A percentile compares a stretch with the other conserved stretches of the same genome.
These are phyloP conservation scores for Papiliotrema terrestris DNA, from an alignment of 1,284 basidiomycete species.

Conservation along the genomic window DNA sequence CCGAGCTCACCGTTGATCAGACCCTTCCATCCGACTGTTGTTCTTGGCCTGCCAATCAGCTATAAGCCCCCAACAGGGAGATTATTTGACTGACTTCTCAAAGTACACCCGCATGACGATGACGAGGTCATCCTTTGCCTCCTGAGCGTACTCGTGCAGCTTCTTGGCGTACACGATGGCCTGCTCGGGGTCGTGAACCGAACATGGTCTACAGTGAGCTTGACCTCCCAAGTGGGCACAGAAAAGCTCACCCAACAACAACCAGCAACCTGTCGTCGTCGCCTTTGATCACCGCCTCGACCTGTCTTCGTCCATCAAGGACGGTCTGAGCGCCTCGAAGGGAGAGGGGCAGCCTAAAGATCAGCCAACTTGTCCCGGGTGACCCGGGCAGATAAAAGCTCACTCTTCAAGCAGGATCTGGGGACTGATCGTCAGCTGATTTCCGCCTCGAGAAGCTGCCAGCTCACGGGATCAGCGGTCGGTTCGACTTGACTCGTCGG, in stretches of 20 bases:
- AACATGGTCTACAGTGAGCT: conserved; percentile 67
- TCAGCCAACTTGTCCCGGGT: conserved; percentile 2
- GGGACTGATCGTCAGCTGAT: conserved; percentile 50
- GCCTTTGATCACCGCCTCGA: conserved; percentile 74
- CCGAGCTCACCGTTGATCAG: conserved; percentile 53
- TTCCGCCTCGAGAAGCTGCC: too few relatives aligned
- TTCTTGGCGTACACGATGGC: conserved; percentile 79
- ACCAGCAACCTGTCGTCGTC: conserved; percentile 86
- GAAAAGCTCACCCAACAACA: conserved; percentile 66
- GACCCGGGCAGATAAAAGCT: conserved; percentile 59
- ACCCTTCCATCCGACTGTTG: conserved; percentile 68
- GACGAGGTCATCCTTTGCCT: conserved; percentile 76
- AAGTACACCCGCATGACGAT: conserved; percentile 98
- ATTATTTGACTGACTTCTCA: conserved; percentile 59
- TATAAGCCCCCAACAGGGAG: background rate
- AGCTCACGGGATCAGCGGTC: conserved; percentile 72
- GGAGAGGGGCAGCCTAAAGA: conserved; percentile 41
- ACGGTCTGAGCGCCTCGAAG: conserved; percentile 57
- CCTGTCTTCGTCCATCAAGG: conserved; percentile 72
- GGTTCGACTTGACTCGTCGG: conserved; percentile 73
- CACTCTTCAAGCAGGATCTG: conserved; percentile 85
- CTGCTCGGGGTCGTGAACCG: conserved; percentile 81
- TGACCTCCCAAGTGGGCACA: background rate
- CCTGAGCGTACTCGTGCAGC: conserved; percentile 75
- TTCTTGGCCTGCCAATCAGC: conserved; percentile 62